Evolutionary conservation across 805 yeast genomes (phyloP), one percentile per base, ranked within the genome.

Genomic region (Candida maris): DNA sequence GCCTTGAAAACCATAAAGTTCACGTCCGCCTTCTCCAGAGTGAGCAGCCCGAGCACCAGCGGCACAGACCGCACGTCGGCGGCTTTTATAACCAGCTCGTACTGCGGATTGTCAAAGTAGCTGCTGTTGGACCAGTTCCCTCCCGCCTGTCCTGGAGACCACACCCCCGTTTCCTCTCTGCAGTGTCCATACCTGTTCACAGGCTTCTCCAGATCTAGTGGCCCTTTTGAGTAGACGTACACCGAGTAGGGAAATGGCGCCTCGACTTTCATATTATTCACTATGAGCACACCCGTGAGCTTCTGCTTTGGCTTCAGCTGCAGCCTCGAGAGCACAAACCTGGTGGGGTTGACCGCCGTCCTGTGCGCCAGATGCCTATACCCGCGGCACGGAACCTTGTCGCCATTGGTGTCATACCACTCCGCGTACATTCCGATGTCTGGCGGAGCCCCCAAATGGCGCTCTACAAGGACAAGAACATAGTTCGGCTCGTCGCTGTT

Each of bases 81-180:
- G 0, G 58, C 52, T 9, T 52, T 51, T 1, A 70, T 24, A 6
- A 44, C 51, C 33, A 71, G 26, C 20, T 52, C 59, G 41, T 62
- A 77, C 44, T 78, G 85, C 0, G 86, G 86, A 43, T 81, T 81
- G 7, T 61, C 49, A 15, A 71, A 49, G 45, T 67, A 81, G 1
- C 70, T 55, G 5, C 70, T 60, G 17, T 61, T 39, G 0, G 70
- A 41, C 75, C 78, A 74, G 46, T 67, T 73, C 0, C 87, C 86
- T 3, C 85, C 85, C 30, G 69, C 55, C 12, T 54, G 56, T 3
- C 52, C 54, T 1, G 56, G 46, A 8, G 56, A 55, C 85, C 85
- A 81, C 18, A 51, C 49, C 14, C 68, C 80, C 1, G 51, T 39
- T 2, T 60, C 19, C 3, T 54, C 30, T 17, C 48, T 33, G 4